Conservation (phyloP, 257 asterid genomes). For the Lantana camara region DNA sequence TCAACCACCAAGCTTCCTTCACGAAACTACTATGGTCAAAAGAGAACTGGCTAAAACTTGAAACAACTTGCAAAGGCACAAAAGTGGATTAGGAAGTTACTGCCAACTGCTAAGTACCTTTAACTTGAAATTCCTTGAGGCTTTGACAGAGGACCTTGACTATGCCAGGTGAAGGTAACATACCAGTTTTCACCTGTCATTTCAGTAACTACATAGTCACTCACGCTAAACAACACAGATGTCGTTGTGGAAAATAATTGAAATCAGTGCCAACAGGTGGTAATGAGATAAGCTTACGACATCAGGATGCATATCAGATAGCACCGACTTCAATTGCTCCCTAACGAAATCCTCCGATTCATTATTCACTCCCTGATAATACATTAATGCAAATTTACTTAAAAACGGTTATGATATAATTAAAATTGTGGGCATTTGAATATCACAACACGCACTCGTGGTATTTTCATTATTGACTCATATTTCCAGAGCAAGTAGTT, state of each 20-base stretch:
- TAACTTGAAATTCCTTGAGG: conserved; percentile 69
- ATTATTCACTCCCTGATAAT: conserved; percentile 64
- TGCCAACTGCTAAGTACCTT: conserved; percentile 51
- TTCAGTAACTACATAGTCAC: conserved; percentile 32
- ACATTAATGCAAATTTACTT: conserved; percentile 23
- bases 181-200: conserved; percentile 92
- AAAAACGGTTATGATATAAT: neutral
- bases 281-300: conserved; percentile 59
- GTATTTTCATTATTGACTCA: neutral
- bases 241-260: neutral
- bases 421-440: neutral
- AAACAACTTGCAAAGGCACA: neutral
- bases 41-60: conserved; percentile 7
- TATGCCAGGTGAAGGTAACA: conserved; percentile 87
- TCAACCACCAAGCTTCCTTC: conserved; percentile 96
- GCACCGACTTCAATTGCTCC: conserved; percentile 81
- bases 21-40: conserved; percentile 37
- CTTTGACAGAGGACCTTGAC: conserved; percentile 67
- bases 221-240: neutral
- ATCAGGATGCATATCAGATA: conserved; percentile 90
- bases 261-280: neutral
- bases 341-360: conserved; percentile 65
- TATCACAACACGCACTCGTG: neutral
- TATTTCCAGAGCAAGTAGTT: neutral
- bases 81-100: neutral